Base-by-base conservation (phyloP, 805 yeast genomes). In the Ogataea haglerorum region DNA sequence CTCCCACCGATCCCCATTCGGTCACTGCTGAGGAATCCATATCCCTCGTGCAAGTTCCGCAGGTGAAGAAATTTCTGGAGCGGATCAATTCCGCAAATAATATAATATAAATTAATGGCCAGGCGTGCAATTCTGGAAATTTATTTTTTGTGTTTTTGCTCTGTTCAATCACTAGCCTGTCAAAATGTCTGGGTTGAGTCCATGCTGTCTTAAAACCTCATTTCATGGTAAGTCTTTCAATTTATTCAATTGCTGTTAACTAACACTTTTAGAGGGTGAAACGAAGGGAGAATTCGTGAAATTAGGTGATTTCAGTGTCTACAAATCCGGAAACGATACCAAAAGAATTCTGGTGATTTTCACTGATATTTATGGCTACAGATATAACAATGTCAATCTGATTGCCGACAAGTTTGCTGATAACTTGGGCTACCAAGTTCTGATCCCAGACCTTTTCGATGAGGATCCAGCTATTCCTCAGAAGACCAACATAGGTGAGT, bases 371-470 rank as follows among this genome's bases (percentile, higher is more conserved):
- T 77, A 59, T 46, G 96, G 96, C 26, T 64, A 73, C 57, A 66
- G 66, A 34, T 71, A 69, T 56, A 68, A 67, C 57, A 88, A 89
- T 61, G 63, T 63, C 26, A 63, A 72, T 52, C 68, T 89, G 51
- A 58, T 78, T 46, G 91, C 89, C 12, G 89, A 83, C 56, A 64
- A 68, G 39, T 75, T 84, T 46, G 85, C 90, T 33, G 61, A 62
- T 35, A 59, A 59, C 6, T 41, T 55, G 8, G 86, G 87, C 17
- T 86, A 72, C 65, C 75, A 72, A 31, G 90, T 83, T 1, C 67
- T 82, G 34, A 64, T 82, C 24, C 95, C 95, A n/a, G 96, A 88
- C 61, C 69, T 85, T 44, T 71, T 86, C 51, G 62, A 74, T 21
- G 76, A 75, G 25, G 81, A 73, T 36, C 72, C 77, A 34, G 69